These are phyloP conservation scores for Phyllosticta citribraziliensis DNA, from an alignment of 2,329 filamentous ascomycete species.

Conservation along the genomic window DNA sequence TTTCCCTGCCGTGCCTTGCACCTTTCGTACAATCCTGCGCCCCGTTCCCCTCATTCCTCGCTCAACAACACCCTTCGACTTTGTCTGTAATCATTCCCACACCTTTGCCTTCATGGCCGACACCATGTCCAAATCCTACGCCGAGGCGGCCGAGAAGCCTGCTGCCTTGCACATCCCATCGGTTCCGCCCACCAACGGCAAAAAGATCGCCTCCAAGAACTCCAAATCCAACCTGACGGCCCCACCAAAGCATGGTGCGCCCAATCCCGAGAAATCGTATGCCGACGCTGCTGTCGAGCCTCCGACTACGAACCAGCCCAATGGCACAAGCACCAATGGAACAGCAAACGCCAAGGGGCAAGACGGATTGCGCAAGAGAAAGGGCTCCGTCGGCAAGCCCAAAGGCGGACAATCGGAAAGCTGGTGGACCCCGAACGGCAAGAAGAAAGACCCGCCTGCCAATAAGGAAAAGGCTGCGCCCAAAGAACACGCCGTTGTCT, in stretches of 20 bases:
- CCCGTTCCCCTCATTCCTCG: constrained; percentile 5
- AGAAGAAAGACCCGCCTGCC: constrained; percentile 10
- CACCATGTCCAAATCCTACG: constrained; percentile 33
- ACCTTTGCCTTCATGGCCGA: constrained; percentile 19
- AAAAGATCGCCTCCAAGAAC: constrained; percentile 7
- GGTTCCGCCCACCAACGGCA: not conserved
- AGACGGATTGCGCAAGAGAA: not conserved
- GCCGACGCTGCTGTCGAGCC: constrained; percentile 21
- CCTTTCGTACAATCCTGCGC: not conserved
- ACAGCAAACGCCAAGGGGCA: not conserved
- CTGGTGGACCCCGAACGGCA: constrained; percentile 12
- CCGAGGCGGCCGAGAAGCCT: constrained; percentile 20
- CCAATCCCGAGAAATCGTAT: constrained; percentile 26
- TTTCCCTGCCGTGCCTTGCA: not conserved
- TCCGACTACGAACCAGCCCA: not conserved
- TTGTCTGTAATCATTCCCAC: constrained; percentile 31
- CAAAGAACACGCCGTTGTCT: constrained; percentile 24
- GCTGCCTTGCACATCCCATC: constrained; percentile 2
- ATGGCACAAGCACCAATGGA: constrained; percentile 2
- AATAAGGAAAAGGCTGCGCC: not conserved
- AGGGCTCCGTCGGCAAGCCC: not conserved
- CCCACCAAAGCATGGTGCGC: not conserved
- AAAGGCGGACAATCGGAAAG: not conserved
- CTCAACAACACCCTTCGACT: constrained; percentile 28
- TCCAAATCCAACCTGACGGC: not conserved